Base-by-base conservation (phyloP, 2,329 filamentous ascomycete genomes). In the Aspergillus intermedius region DNA sequence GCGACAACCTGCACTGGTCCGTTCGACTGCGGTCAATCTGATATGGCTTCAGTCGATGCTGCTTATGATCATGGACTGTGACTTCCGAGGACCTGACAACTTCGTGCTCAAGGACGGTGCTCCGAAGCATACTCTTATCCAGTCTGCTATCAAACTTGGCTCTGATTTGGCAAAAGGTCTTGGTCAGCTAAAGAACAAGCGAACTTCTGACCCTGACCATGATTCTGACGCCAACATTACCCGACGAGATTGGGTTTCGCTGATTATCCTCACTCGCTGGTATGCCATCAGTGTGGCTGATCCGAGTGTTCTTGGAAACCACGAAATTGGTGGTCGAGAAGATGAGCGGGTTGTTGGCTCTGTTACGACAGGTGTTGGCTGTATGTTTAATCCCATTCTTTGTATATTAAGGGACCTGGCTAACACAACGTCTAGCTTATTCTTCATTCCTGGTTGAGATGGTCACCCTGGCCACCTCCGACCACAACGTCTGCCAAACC, bases 51-150 rank as follows among this genome's bases (percentile, higher is more conserved):
- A 73, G 51, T 65, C 64, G 28, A 57, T 72, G 44, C 58, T 68
- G 7, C 55, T 74, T 17, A 66, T 74, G 63, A 64, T 71, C 15
- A 61, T 74, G 9, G 71, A 74, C 40, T 69, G 68, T 48, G 70
- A 73, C 42, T 58, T 62, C 8, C 69, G 69, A 37, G 68, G 68
- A 2, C 69, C 70, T 1, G 68, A 73, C 34, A 72, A 73, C 44
- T 58, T 73, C 19, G 61, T 66, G 21, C 55, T 66, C 35, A 70
- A 71, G 52, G 64, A 71, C 48, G 68, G 67, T n/a, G 52, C 68
- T 12, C 64, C 68, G 1, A 73, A 72, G 51, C 61, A 64, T 17
- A 63, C 60, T 2, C 52, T 73, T n/a, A 61, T 71, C n/a, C 68
- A 72, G 44, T 60, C 63, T 22, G 65, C 68, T 2, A 65, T 56